A percentile compares a stretch with the other conserved stretches of the same genome.
Evolutionary conservation across 495 filamentous ascomycete genomes (phyloP).

Genomic region (Parmelia sp.): DNA sequence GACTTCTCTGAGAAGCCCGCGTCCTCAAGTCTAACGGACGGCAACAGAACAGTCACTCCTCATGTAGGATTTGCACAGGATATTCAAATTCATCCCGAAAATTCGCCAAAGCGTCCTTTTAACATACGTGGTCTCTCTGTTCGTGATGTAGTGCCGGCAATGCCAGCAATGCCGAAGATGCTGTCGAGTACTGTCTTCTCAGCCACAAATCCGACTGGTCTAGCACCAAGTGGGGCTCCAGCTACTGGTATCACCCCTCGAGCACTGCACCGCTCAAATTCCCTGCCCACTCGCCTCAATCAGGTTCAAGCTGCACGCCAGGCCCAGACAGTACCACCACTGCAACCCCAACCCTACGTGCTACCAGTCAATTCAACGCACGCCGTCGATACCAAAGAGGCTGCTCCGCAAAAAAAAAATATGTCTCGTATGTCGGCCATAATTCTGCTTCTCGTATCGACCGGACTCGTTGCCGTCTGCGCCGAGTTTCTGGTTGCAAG

Average conservation of each 20-base stretch:
- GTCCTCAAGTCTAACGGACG: background rate
- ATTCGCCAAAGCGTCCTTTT: conserved; percentile 37
- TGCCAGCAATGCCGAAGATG: conserved; percentile 51
- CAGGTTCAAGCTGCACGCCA: conserved; percentile 35
- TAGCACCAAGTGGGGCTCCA: conserved; percentile 35
- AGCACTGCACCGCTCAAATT: conserved; percentile 69
- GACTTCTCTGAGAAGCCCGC: conserved; percentile 10
- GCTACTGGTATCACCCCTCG: conserved; percentile 49
- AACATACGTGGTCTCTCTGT: conserved; percentile 41
- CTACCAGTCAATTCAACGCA: conserved; percentile 35
- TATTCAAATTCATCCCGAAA: conserved; percentile 24
- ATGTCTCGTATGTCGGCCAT: conserved; percentile 72
- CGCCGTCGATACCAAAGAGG: conserved; percentile 27
- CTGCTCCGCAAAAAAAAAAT: conserved; percentile 41
- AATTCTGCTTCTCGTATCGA: conserved; percentile 66
- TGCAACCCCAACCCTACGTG: conserved; percentile 38
- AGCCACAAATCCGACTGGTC: conserved; percentile 32
- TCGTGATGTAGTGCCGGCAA: conserved; percentile 30
- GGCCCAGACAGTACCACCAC: conserved; percentile 34
- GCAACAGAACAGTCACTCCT: conserved; percentile 6
- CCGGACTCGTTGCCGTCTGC: conserved; percentile 73
- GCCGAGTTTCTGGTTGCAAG: conserved; percentile 82
- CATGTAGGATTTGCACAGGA: conserved; percentile 33
- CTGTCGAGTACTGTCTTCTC: conserved; percentile 63
- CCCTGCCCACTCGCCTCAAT: conserved; percentile 65